Base-by-base conservation (phyloP, 139 green algal species). In the Marvania coccoides region DNA sequence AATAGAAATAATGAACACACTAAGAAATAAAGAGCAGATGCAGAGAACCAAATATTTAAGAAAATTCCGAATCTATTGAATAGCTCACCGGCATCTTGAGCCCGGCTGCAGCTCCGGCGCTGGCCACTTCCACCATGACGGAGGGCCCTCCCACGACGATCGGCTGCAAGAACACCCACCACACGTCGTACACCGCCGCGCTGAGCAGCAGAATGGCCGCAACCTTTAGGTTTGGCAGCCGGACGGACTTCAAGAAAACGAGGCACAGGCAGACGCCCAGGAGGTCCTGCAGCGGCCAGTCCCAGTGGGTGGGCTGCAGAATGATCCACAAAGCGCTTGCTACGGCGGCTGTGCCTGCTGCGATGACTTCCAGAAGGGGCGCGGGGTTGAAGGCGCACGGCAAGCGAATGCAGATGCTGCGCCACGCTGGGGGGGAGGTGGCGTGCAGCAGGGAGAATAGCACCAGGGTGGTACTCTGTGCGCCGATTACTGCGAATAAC, bases 131-230 rank as follows among this genome's bases (percentile, higher is more conserved):
- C 1, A 97, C 78, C 91, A 97, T 97, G n/a, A 96, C 92, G 47
- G 70, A 87, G 24, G 83, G 39, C 0, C 84, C 77, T n/a, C 79
- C 60, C n/a, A 86, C 81, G 5, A 98, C 61, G 28, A 85, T 33
- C 4, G 92, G 92, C 73, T 93, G 85, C 24, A 98, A 63, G 82
- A 96, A 98, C 14, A 97, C 92, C 87, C 85, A 97, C 70, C 95
- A 97, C 19, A 97, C 80, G 74, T 96, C 88, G 69, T 94, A 94
- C 2, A 73, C 29, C 40, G 95, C 86, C 26, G 78, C 82, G 8
- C 87, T 63, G 12, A 65, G 62, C 29, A 97, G 86, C 63, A 97
- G 80, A 2, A 94, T 73, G 39, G 64, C 75, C 3, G 89, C 86
- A 12, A 93, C 81, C 46, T 77, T 76, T 47, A 85, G 64, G 57